Percentiles rank a stretch among this genome's conserved stretches.
phyloP scores from a whole-genome alignment of 2,329 filamentous ascomycete species.

The Xylaria sp. region DNA sequence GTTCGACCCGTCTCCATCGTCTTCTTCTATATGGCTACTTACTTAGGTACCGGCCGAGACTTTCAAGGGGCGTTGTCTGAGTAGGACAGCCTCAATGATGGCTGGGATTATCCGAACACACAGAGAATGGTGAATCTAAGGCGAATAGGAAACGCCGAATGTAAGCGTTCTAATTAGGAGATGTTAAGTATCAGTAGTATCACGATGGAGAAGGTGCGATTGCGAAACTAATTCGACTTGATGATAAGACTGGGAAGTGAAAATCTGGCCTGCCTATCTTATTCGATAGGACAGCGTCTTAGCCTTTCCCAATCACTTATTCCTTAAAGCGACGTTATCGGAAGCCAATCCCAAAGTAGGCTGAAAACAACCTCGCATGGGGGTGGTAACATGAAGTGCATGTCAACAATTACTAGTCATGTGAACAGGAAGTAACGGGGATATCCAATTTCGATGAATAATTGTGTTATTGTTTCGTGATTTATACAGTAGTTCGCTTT shows the following conservation, averaged over 20 bases:
- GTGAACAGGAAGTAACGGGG: neutral
- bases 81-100: too few species aligned
- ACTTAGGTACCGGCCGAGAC: too few species aligned
- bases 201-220: neutral
- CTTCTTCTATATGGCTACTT: neutral
- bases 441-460: conserved; percentile 8
- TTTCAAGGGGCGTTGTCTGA: too few species aligned
- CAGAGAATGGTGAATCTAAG: too few species aligned
- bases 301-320: neutral
- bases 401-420: neutral
- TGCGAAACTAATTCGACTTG: neutral
- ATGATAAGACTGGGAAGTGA: neutral
- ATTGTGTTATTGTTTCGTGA: conserved; percentile 19
- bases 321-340: neutral
- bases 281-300: neutral
- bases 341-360: neutral
- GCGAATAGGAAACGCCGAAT: too few species aligned
- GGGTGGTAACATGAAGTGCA: neutral
- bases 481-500: conserved; percentile 29
- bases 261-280: neutral
- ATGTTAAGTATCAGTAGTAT: neutral
- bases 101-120: too few species aligned
- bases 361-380: neutral
- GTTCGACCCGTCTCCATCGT: neutral
- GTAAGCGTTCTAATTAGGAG: neutral